Evolutionary conservation across 169 alveolate species (phyloP), one percentile per base, ranked within the genome.

Genomic region (Plasmodium adleri): DNA sequence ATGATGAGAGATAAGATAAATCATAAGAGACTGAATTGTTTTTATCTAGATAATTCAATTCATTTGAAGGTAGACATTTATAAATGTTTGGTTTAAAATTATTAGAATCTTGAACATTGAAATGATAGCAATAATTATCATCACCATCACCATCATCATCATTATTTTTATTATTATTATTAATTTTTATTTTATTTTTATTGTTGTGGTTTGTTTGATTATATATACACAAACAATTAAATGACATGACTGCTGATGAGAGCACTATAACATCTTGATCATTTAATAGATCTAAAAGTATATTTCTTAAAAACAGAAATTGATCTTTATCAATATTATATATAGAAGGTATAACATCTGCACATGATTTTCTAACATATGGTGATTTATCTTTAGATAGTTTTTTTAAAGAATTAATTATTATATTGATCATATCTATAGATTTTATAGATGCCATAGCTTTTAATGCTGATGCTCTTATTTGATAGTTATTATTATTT

Each of bases 351-450:
- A 95, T 93, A 28, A 95, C 93, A 64, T 93, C 94, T 10, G 96
- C 96, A 13, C 97, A 95, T 1, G 96, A 85, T 28, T 95, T 95
- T 50, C 97, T 67, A 8, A 96, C 98, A 66, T 93, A 94, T 6
- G 96, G 95, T 32, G 96, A 95, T 17, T 91, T 78, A 83, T 96
- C 98, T 50, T 88, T 92, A n/a, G 94, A 93, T n/a, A 95, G 88
- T 66, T 90, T 74, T 17, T 93, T 90, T 59, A 96, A 80, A 9
- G 97, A 85, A 52, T 78, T 88, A 13, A 94, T 88, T 20, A 95
- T 64, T 66, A 94, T 76, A 58, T 88, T 93, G 0, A 94, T 94
- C 45, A 95, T 93, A 70, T 93, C 96, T 4, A 95, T 93, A 0
- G 95, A 93, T 24, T 88, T 83, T 7, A 95, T 88, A 52, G 95